Evolutionary conservation across 164 flowering plant species (phyloP).

Genomic region (Berberis vulgaris): DNA sequence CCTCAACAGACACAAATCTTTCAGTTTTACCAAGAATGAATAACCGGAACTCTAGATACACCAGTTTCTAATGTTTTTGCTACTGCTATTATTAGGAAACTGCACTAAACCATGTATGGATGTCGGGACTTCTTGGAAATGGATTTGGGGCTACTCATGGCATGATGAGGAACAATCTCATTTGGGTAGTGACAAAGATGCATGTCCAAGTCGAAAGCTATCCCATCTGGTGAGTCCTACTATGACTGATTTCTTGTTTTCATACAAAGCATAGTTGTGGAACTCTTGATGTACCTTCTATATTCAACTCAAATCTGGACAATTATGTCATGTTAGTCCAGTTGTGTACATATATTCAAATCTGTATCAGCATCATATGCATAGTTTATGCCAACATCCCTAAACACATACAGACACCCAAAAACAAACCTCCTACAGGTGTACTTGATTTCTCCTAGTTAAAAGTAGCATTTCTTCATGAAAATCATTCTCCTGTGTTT

Average conservation of each 20-base stretch:
- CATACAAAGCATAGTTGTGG: no score
- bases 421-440: no score
- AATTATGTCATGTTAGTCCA: no score
- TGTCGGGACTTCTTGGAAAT: constrained; percentile 43
- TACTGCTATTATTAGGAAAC: constrained; percentile 32
- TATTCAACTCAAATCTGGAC: no score
- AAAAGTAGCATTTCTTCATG: no score
- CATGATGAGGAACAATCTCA: constrained; percentile 43
- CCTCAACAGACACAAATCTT: not conserved
- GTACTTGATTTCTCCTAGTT: no score
- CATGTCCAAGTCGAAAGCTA: constrained; percentile 23
- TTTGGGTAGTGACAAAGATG: constrained; percentile 55
- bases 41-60: not conserved
- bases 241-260: not conserved
- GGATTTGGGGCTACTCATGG: constrained; percentile 57
- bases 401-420: no score
- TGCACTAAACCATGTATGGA: constrained; percentile 52
- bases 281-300: not conserved
- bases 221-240: constrained; percentile 10
- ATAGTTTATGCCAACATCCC: no score
- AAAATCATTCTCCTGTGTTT: no score
- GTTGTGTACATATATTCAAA: no score
- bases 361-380: no score
- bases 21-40: not conserved
- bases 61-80: not conserved